Evolutionary conservation across 1,284 basidiomycete species (phyloP), one percentile per base, ranked within the genome.

Genomic region (Rhodofomes roseus): DNA sequence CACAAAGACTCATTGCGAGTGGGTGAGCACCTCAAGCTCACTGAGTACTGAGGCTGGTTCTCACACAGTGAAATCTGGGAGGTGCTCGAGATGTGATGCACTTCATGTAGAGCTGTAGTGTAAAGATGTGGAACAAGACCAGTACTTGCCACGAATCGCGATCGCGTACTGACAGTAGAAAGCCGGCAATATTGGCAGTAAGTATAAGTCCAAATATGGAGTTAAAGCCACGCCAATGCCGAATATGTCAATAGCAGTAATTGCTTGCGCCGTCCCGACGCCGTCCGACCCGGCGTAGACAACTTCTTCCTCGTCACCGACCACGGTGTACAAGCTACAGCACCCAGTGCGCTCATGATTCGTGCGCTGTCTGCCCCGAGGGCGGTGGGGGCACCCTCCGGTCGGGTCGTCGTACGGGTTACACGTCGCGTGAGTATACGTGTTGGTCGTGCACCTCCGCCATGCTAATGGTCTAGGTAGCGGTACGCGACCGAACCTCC

Each of bases 331-430:
- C 20, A 52, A 29, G 29, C 50, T 52, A 34, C 31, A 37, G 50
- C 53, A 54, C 53, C 27, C 53, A 27, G 64, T 63, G 65, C 60
- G 63, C 72, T 68, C 63, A 88, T 88, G 85, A 80, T 86, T 78
- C 83, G 84, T 71, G 79, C 78, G 67, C 73, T 84, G 66, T 74
- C 80, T 73, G 77, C 81, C 65, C 76, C 80, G 57, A 81, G 80
- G 74, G 79, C 79, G 70, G 77, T 77, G 62, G 73, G 77, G 56
- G 74, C 78, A 63, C 75, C 77, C 64, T 74, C 78, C 60, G 77
- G 77, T 60, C 77, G 79, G 70, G 76, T 74, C 60, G 69, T 76
- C 60, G 74, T 81, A 56, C 78, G 79, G 69, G 77, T 81, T 58
- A 73, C 76, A 64, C 81, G 81, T 73, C 79, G 85, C 65, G 87